Conservation (phyloP, 371 early-diverging fungal species). For the Mucor indicus region DNA sequence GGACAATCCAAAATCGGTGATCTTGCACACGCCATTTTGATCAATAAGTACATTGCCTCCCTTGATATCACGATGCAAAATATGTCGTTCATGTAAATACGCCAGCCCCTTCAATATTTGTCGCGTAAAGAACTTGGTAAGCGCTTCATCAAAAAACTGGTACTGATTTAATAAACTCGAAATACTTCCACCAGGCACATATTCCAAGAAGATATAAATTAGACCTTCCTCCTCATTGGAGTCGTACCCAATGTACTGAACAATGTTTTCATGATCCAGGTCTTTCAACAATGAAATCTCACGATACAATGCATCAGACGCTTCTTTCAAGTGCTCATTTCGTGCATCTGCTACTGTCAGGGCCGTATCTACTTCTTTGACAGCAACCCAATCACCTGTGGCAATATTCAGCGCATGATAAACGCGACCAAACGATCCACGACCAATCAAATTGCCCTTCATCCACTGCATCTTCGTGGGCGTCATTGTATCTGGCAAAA, state of each 20-base stretch:
- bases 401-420: slow-evolving; percentile 87
- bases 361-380: slow-evolving; percentile 87
- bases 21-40: slow-evolving; percentile 83
- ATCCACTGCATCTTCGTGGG: slow-evolving; percentile 63
- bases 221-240: slow-evolving; percentile 50
- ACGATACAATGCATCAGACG: slow-evolving; percentile 23
- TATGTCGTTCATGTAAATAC: slow-evolving; percentile 90
- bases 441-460: slow-evolving; percentile 89
- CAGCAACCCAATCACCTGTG: slow-evolving; percentile 91
- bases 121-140: slow-evolving; percentile 73
- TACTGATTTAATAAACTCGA: slow-evolving; percentile 70
- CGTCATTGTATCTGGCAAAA: slow-evolving; percentile 1
- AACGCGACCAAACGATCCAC: slow-evolving; percentile 97
- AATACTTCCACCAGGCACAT: slow-evolving; percentile 95
- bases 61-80: slow-evolving; percentile 96
- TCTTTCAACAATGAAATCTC: slow-evolving; percentile 43
- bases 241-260: slow-evolving; percentile 78
- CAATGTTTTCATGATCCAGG: slow-evolving; percentile 87
- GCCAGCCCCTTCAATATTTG: slow-evolving; percentile 90
- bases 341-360: slow-evolving; percentile 53
- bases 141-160: slow-evolving; percentile 74
- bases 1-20: slow-evolving; percentile 97
- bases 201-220: slow-evolving; percentile 93
- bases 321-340: slow-evolving; percentile 18
- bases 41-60: slow-evolving; percentile 89